Percentiles rank a stretch among this genome's conserved stretches.
phyloP scores from a whole-genome alignment of 164 flowering plant genomes.

The Magnolia officinalis region DNA sequence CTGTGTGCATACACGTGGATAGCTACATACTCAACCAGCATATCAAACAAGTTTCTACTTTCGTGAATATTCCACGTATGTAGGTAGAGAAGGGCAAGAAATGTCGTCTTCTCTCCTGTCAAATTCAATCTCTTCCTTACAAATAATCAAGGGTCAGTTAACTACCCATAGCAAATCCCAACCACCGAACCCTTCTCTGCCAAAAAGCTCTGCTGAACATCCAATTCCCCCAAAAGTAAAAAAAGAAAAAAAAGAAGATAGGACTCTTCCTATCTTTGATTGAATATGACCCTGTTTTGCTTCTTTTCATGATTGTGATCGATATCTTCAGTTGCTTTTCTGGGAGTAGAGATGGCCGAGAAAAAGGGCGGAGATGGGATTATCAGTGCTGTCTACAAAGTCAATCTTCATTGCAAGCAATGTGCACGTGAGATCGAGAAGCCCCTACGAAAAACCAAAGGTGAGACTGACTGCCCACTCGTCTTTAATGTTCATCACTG shows the following conservation, averaged over 20 bases:
- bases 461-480: constrained; percentile 21
- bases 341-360: not conserved
- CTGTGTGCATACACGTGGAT: too few relatives aligned
- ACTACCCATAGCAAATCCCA: constrained; percentile 6
- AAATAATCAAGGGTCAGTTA: not conserved
- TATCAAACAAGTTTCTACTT: too few relatives aligned
- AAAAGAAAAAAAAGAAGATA: not conserved
- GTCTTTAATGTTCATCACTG: too few relatives aligned
- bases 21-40: too few relatives aligned
- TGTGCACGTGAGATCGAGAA: constrained; percentile 53
- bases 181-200: not conserved
- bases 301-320: not conserved
- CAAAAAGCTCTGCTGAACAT: not conserved
- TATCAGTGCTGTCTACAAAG: constrained; percentile 53
- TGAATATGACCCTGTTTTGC: not conserved
- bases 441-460: constrained; percentile 52
- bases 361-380: constrained; percentile 20
- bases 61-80: too few relatives aligned
- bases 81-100: too few relatives aligned
- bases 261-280: not conserved
- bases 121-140: not conserved
- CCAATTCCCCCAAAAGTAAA: too few relatives aligned
- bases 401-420: constrained; percentile 63
- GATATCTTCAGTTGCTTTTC: not conserved
- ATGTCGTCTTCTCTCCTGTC: not conserved